These are phyloP conservation scores for Jamesozyma spencerorum DNA, from an alignment of 805 yeast genomes.

Conservation along the genomic window DNA sequence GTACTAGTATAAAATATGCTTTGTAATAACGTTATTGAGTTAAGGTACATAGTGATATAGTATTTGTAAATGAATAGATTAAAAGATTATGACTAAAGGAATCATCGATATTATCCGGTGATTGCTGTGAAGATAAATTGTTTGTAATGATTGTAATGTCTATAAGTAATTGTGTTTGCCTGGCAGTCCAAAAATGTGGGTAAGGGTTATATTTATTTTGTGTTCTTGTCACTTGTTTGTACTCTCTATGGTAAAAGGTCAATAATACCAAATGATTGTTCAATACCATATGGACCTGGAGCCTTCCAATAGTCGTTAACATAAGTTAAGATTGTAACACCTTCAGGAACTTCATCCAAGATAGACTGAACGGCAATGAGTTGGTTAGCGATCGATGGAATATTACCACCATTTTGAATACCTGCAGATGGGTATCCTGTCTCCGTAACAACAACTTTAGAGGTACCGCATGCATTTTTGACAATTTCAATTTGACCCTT, in stretches of 20 bases:
- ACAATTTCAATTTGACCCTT: constrained; percentile 51
- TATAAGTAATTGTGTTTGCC: not conserved
- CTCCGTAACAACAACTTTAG: constrained; percentile 59
- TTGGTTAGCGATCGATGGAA: constrained; percentile 67
- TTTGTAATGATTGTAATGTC: not conserved
- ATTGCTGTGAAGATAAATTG: too few relatives aligned
- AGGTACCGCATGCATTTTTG: constrained; percentile 44
- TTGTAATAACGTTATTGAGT: too few relatives aligned
- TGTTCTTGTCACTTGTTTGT: not conserved
- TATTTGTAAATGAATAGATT: too few relatives aligned
- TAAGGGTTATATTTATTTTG: not conserved
- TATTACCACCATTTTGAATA: constrained; percentile 56
- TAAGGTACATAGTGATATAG: too few relatives aligned
- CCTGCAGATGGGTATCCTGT: constrained; percentile 87
- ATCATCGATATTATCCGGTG: too few relatives aligned
- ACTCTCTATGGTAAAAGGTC: constrained; percentile 17
- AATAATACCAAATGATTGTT: constrained; percentile 74
- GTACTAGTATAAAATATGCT: too few relatives aligned
- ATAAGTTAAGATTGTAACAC: constrained; percentile 68
- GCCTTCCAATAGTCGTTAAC: constrained; percentile 79
- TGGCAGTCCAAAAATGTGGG: not conserved
- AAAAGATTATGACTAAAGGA: too few relatives aligned
- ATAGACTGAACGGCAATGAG: constrained; percentile 55
- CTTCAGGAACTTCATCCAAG: constrained; percentile 46
- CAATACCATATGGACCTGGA: constrained; percentile 78